phyloP scores from a whole-genome alignment of 208 protist genomes.

The Leishmania major region DNA sequence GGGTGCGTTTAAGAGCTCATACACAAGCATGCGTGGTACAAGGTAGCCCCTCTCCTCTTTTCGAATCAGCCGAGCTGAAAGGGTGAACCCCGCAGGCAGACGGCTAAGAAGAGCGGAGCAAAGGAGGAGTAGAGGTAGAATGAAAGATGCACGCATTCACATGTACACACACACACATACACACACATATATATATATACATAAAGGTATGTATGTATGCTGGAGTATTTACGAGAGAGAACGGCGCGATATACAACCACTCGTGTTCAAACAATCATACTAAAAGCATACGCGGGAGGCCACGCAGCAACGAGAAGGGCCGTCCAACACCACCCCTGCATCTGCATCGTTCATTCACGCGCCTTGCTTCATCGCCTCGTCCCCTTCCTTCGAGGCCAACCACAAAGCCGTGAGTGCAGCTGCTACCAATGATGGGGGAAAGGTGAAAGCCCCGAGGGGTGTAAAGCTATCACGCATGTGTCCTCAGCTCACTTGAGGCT shows the following conservation, averaged over 20 bases:
- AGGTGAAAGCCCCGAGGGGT: no score
- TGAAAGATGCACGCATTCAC: not conserved
- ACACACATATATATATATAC: not conserved
- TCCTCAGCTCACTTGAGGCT: not conserved
- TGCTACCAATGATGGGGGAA: not conserved
- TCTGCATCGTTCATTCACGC: not conserved
- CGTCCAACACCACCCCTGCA: not conserved
- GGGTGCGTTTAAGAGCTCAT: not conserved
- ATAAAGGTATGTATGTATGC: not conserved
- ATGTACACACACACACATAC: not conserved
- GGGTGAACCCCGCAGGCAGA: not conserved
- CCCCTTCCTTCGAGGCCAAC: not conserved
- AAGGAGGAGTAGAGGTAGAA: not conserved
- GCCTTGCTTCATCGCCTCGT: not conserved
- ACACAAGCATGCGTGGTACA: not conserved
- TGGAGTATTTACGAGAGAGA: not conserved
- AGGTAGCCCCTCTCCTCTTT: not conserved
- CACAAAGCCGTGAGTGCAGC: not conserved
- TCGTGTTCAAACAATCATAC: not conserved
- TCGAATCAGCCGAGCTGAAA: not conserved
- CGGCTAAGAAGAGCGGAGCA: not conserved
- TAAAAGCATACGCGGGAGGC: not conserved
- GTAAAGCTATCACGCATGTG: not conserved
- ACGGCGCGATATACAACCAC: not conserved
- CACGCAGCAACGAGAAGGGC: not conserved